Evolutionary conservation across 2,329 filamentous ascomycete species (phyloP), one percentile per base, ranked within the genome.

Genomic region (Delphinella strobiligena): DNA sequence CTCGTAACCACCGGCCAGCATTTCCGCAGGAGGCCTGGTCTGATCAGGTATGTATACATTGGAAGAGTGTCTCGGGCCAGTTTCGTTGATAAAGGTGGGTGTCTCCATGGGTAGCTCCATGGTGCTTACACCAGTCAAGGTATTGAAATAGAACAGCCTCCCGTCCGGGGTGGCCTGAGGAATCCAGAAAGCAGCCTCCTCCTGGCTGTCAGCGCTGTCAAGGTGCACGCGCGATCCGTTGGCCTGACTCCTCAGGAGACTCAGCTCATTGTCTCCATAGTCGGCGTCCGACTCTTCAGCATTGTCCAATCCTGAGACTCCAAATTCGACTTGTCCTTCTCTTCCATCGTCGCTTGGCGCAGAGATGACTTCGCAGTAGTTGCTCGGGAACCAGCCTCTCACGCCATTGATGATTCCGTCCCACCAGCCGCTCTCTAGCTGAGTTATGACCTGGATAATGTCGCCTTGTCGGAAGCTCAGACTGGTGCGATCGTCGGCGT

Each of bases 351-450:
- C 83, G 51, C 85, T 81, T 37, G 81, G 74, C 51, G 78, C 79
- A 44, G 78, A 75, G 52, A 96, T 82, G 47, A 91, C 78, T 49
- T 86, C 80, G 66, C 91, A 96, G 66, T 98, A 98, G 62, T 98
- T 98, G 70, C 89, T 96, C 29, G 91, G 91, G 61, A 98, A 98
- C 91, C 91, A 98, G 59, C 91, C 91, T 58, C 91, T 80, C 51
- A 94, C 83, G 43, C 88, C 86, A 55, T 95, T 91, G 59, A 98
- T 94, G 41, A 98, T 86, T 36, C 91, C 91, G 65, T 98, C 91
- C 91, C 91, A 98, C 91, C 91, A 98, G 41, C 91, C 91, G 54
- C 88, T 96, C 62, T 98, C 91, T 42, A 96, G 72, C 64, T 95
- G 89, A 38, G 91, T 98, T 53, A 98, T 89, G 52, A 98, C 91